phyloP scores from a whole-genome alignment of 2,329 filamentous ascomycete genomes.

The Talaromyces funiculosus region DNA sequence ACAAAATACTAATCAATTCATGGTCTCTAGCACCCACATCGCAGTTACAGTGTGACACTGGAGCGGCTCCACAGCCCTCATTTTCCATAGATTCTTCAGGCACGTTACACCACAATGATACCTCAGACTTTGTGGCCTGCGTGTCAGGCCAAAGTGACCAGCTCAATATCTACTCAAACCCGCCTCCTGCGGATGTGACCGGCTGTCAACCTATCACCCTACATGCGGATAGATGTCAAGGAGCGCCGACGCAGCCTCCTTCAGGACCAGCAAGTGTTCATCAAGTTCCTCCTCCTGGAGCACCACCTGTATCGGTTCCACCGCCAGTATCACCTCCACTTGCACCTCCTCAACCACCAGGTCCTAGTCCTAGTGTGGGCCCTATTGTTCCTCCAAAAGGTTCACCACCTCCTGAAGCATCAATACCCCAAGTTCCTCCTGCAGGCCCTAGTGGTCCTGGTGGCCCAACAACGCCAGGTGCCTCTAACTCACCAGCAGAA shows the following conservation, averaged over 20 bases:
- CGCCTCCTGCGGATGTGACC: slow-evolving; percentile 27
- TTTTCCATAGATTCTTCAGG: slow-evolving; percentile 54
- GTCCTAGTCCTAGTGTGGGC: background rate
- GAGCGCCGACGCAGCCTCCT: slow-evolving; percentile 13
- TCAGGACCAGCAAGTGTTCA: slow-evolving; percentile 1
- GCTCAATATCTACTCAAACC: slow-evolving; percentile 39
- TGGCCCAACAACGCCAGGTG: background rate
- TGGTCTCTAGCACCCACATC: slow-evolving; percentile 45
- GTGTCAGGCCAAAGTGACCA: slow-evolving; percentile 43
- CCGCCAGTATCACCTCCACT: background rate
- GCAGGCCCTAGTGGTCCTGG: background rate
- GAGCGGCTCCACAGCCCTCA: slow-evolving; percentile 47
- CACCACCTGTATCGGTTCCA: background rate
- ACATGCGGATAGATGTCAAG: slow-evolving; percentile 33
- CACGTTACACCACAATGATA: slow-evolving; percentile 47
- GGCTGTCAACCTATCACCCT: slow-evolving; percentile 31
- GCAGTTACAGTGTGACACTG: slow-evolving; percentile 58
- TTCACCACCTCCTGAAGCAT: background rate
- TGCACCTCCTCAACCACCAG: background rate
- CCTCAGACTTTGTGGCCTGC: slow-evolving; percentile 55
- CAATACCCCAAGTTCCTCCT: background rate
- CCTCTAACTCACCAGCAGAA: background rate
- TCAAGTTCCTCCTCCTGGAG: slow-evolving; percentile 9
- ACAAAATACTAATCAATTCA: background rate
- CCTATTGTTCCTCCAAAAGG: background rate